A percentile compares a stretch with the other conserved stretches of the same genome.
Conservation (phyloP, 176 grass and related monocot species). For the Phoenix roebelenii region DNA sequence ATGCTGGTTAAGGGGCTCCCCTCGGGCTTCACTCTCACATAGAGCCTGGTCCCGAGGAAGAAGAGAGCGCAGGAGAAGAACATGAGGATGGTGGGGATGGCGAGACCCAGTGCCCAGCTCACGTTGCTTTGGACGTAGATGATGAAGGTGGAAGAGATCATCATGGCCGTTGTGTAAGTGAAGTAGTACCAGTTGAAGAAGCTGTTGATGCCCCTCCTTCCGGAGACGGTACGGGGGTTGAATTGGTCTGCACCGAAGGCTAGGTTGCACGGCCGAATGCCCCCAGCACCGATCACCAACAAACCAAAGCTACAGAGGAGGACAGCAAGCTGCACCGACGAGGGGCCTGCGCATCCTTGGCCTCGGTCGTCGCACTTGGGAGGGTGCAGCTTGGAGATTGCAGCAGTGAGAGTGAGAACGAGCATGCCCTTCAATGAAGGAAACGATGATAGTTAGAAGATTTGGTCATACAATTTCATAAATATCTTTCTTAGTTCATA, state of each 20-base stretch:
- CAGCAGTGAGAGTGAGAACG: constrained; percentile 48
- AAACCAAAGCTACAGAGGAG: constrained; percentile 37
- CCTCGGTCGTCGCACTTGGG: constrained; percentile 5
- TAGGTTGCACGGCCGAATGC: constrained; percentile 72
- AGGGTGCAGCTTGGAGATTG: constrained; percentile 35
- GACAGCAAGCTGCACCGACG: constrained; percentile 19
- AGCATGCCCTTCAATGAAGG: constrained; percentile 33
- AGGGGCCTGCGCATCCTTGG: constrained; percentile 24
- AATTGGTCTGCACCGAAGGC: constrained; percentile 84
- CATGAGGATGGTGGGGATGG: constrained; percentile 55
- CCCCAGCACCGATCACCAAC: constrained; percentile 52
- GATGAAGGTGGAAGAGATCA: constrained; percentile 46
- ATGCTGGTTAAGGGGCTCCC: constrained; percentile 45
- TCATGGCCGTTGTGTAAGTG: constrained; percentile 55
- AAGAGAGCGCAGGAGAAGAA: constrained; percentile 44
- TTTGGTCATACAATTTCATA: too few relatives aligned
- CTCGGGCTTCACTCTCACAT: constrained; percentile 44
- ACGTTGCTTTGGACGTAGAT: constrained; percentile 75
- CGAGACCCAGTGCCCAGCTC: constrained; percentile 55
- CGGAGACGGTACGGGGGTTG: constrained; percentile 40
- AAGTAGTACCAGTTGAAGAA: constrained; percentile 99
- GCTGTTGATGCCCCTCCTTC: constrained; percentile 53
- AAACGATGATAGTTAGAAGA: neutral
- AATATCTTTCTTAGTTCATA: too few relatives aligned
- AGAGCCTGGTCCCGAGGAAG: constrained; percentile 41